Conservation (phyloP, 176 grass and related monocot species). For the Oryza punctata region DNA sequence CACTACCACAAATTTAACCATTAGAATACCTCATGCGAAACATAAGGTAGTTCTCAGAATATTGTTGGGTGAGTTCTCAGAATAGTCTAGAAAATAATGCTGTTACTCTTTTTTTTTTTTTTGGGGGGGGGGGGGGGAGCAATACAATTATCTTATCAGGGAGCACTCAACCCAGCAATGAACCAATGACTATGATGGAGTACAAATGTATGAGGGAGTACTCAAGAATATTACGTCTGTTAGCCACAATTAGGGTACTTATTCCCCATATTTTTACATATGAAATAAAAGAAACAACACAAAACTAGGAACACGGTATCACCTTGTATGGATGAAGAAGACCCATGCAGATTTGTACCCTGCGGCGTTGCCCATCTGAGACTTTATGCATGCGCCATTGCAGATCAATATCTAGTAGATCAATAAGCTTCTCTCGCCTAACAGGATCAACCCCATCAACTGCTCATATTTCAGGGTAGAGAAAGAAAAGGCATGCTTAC, state of each 20-base stretch:
- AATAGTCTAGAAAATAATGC: slow-evolving; percentile 15
- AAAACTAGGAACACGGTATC: slow-evolving; percentile 26
- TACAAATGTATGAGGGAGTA: neutral
- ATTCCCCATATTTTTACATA: neutral
- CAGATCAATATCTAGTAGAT: slow-evolving; percentile 94
- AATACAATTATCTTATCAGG: slow-evolving; percentile 8
- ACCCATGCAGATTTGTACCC: slow-evolving; percentile 99
- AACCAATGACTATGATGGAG: too few species aligned
- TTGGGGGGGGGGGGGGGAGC: too few species aligned
- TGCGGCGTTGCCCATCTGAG: slow-evolving; percentile 90
- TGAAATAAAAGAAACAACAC: neutral
- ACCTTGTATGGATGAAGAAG: slow-evolving; percentile 99
- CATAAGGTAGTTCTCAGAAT: neutral
- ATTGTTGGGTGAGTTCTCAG: neutral
- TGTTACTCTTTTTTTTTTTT: neutral
- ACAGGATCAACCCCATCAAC: slow-evolving; percentile 92
- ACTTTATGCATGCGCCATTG: slow-evolving; percentile 99
- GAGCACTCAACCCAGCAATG: neutral
- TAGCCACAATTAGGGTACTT: neutral
- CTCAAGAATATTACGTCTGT: neutral
- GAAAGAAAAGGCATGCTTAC: slow-evolving; percentile 25
- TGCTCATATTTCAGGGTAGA: slow-evolving; percentile 54
- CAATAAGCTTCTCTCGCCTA: slow-evolving; percentile 82
- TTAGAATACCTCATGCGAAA: neutral
- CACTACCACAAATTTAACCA: slow-evolving; percentile 1